These are phyloP conservation scores for Sarocladiaceae sp. DNA, from an alignment of 2,329 filamentous ascomycete genomes.

Conservation along the genomic window DNA sequence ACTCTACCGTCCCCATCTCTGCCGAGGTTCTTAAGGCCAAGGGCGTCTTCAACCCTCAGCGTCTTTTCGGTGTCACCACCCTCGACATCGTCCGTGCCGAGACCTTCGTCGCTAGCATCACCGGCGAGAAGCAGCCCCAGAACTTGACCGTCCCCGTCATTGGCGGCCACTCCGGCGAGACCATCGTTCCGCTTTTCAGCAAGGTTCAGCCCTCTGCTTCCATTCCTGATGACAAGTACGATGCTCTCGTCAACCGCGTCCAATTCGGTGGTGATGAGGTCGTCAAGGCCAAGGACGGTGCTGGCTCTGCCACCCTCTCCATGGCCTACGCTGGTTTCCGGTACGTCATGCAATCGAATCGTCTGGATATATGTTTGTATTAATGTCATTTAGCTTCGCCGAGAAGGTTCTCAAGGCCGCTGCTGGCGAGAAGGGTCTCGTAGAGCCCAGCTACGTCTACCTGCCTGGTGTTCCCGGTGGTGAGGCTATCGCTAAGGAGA, in stretches of 20 bases:
- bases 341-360: constrained; percentile 49
- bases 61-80: constrained; percentile 96
- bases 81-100: constrained; percentile 97
- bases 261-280: constrained; percentile 98
- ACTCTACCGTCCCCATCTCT: constrained; percentile 96
- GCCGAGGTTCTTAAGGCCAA: constrained; percentile 94
- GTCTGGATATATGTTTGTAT: constrained; percentile 8
- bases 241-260: constrained; percentile 86
- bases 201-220: constrained; percentile 74
- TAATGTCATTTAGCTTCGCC: constrained; percentile 63
- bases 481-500: constrained; percentile 77
- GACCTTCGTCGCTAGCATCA: constrained; percentile 87
- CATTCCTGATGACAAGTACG: constrained; percentile 87
- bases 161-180: constrained; percentile 96
- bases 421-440: constrained; percentile 85
- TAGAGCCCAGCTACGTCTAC: constrained; percentile 96
- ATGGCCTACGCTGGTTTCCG: constrained; percentile 96
- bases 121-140: constrained; percentile 75
- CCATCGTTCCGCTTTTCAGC: constrained; percentile 97
- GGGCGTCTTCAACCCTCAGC: constrained; percentile 90
- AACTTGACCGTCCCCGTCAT: constrained; percentile 87
- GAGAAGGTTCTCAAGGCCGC: constrained; percentile 87
- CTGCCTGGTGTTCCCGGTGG: constrained; percentile 86
- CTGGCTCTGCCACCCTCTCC: constrained; percentile 84
- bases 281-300: constrained; percentile 89